Evolutionary conservation across 257 asterid species (phyloP).

Genomic region (Parsonsia alboflavescens): DNA sequence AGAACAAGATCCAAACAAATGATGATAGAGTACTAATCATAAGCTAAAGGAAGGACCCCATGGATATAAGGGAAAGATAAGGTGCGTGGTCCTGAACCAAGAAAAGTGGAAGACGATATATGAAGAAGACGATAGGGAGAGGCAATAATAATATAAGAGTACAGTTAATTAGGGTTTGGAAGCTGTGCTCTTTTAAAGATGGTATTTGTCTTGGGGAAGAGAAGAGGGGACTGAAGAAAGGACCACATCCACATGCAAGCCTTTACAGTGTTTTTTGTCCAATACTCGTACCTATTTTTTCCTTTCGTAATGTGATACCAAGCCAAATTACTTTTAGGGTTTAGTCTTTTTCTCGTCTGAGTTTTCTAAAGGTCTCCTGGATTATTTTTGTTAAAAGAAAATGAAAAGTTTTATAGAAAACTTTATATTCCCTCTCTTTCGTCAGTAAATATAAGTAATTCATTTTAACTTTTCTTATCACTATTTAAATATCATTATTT

Average conservation of each 20-base stretch:
- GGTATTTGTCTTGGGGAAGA: slow-evolving; percentile 5
- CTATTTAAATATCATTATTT: too few relatives aligned
- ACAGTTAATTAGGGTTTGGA: slow-evolving; percentile 34
- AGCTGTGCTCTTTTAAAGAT: slow-evolving; percentile 16
- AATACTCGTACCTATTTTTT: neutral
- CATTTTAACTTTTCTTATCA: too few relatives aligned
- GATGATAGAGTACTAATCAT: neutral
- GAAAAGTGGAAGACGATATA: slow-evolving; percentile 20
- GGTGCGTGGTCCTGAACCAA: slow-evolving; percentile 53
- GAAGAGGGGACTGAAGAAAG: slow-evolving; percentile 20
- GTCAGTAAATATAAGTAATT: too few relatives aligned
- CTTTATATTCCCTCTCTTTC: too few relatives aligned
- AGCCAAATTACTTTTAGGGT: slow-evolving; percentile 16
- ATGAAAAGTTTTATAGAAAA: too few relatives aligned
- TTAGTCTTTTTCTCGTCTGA: slow-evolving; percentile 10
- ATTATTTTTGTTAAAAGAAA: neutral
- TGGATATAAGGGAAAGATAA: slow-evolving; percentile 13
- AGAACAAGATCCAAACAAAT: neutral
- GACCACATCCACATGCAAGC: slow-evolving; percentile 29
- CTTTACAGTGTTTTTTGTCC: neutral
- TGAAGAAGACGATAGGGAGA: slow-evolving; percentile 30
- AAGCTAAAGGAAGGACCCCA: slow-evolving; percentile 17
- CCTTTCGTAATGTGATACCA: neutral
- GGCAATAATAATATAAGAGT: neutral
- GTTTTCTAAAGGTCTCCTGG: neutral